Evolutionary conservation across 1,139 yeast species (phyloP), one percentile per base, ranked within the genome.

Genomic region (Pichia sp.): DNA sequence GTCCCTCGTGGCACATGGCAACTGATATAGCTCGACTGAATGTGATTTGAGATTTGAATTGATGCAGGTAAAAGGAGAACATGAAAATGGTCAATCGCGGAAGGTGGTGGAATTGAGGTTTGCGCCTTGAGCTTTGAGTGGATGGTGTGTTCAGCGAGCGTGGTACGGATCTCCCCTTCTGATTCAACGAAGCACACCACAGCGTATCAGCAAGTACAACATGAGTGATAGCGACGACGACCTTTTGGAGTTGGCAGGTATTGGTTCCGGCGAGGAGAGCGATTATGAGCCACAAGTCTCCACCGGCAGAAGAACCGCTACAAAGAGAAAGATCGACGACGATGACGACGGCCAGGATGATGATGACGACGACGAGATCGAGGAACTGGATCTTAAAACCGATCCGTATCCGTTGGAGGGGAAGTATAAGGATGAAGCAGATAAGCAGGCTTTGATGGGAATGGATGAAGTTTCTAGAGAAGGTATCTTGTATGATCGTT

Each of bases 391-490:
- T 3, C 69, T 60, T 2, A 72, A 64, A 22, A 56, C 63, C 26
- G 72, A 70, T 49, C 98, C 97, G 7, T 91, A 88, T 57, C 98
- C 98, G 3, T 62, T 91, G 40, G 96, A 87, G 55, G 95, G 95
- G 13, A 86, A 86, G 53, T 91, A 79, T 64, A 83, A 77, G 52
- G 83, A 87, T 58, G 95, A 79, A 41, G 69, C 66, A 8, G 99
- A 93, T 59, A 70, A 86, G 42, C 77, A 64, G 6, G 55, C 55
- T 34, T 64, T 91, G 46, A 77, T 80, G 52, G 68, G 70, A 1
- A 71, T 91, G 77, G 94, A 91, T 41, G 98, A 93, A 66, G 75
- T 91, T 57, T 83, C 83, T 52, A 78, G 97, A 53, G 98, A 91
- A 64, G 79, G 84, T 49, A 74, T 86, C 40, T 71, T 91, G 42